Conservation (phyloP, 192 early-diverging fungal species). For the Cladochytrium replicatum region DNA sequence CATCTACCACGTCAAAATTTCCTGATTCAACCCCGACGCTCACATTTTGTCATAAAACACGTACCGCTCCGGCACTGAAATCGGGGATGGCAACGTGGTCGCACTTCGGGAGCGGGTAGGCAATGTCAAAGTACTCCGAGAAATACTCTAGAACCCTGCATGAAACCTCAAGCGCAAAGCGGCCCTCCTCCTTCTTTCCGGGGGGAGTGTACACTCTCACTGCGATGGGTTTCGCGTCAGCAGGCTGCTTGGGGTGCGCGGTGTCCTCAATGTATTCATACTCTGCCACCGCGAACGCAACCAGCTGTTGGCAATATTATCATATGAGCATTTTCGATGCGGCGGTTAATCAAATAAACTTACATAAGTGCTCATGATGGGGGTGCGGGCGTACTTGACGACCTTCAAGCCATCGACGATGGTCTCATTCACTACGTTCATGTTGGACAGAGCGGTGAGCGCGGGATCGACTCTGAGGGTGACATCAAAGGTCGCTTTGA, state of each 20-base stretch:
- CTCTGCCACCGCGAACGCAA: conserved; percentile 77
- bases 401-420: conserved; percentile 47
- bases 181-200: conserved; percentile 46
- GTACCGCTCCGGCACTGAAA: conserved; percentile 67
- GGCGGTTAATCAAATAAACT: too few species aligned
- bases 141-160: conserved; percentile 61
- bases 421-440: conserved; percentile 58
- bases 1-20: background rate
- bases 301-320: too few species aligned
- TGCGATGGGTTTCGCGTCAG: conserved; percentile 49
- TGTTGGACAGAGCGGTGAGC: conserved; percentile 74
- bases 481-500: conserved; percentile 84
- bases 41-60: conserved; percentile 63
- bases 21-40: background rate
- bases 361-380: conserved; percentile 77
- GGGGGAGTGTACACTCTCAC: conserved; percentile 67
- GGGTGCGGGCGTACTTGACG: conserved; percentile 70
- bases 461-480: conserved; percentile 59
- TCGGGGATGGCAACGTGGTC: conserved; percentile 69
- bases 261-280: conserved; percentile 70
- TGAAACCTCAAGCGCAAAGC: conserved; percentile 65
- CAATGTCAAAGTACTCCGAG: conserved; percentile 63
- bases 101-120: conserved; percentile 72
- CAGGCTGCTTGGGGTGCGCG: conserved; percentile 39
- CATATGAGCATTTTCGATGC: too few species aligned